Base-by-base conservation (phyloP, 2,329 filamentous ascomycete genomes). In the Paecilomyces niveus region DNA sequence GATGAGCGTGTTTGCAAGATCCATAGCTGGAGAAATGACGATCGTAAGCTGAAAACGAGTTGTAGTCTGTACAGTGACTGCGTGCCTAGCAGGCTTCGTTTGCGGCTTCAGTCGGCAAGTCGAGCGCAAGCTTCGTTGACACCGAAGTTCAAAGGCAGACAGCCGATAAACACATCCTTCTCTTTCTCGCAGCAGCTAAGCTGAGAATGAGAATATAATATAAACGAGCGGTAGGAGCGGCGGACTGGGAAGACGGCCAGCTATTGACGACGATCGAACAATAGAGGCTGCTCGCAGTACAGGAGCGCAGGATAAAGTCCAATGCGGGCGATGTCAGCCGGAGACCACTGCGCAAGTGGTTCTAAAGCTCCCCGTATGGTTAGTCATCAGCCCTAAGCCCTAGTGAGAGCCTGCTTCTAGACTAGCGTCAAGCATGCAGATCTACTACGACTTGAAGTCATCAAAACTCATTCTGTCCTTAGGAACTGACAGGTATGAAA, bases 1-100 rank as follows among this genome's bases (percentile, higher is more conserved):
- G 68, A 97, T 86, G 64, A 97, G 86, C 49, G 88, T 87, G 72
- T 92, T 85, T 57, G 86, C 85, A 64, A 87, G 81, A 73, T 89
- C 85, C 79, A 88, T 85, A 59, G 70, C 60, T 59, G 11, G 22
- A 4, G 6, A 13, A n/a, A 33, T 21, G 33, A 15, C n/a, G 8
- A 32, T n/a, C 9, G 26, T 24, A 31, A 39, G n/a, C 29, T n/a
- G 39, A 6, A 9, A 18, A 45, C n/a, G n/a, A 45, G 39, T 8
- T 45, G n/a, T 45, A 3, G 7, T 45, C 35, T 45, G 18, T 45
- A 45, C 15, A 18, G 39, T 18, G 18, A 45, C 15, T 45, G 39
- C 39, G 39, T n/a, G 39, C 39, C 39, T 18, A 45, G 39, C 39
- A 18, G n/a, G 39, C n/a, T 45, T 52, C 22, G 50, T 52, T 29